Conservation (phyloP, 495 filamentous ascomycete species). For the Durotheca rogersii region DNA sequence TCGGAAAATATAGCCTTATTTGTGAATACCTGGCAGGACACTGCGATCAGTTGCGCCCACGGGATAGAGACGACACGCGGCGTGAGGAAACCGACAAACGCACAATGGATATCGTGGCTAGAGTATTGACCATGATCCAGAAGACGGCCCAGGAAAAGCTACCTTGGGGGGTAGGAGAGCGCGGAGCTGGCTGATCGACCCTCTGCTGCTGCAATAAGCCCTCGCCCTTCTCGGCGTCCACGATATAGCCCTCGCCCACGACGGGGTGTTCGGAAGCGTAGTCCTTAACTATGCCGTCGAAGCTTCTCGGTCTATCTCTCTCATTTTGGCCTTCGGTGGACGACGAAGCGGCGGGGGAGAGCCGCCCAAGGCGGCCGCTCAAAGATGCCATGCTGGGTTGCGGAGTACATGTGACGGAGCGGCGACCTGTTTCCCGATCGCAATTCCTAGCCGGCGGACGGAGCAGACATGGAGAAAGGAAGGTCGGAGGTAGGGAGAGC, state of each 20-base stretch:
- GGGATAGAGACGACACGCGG: slow-evolving; percentile 5
- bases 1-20: slow-evolving; percentile 76
- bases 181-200: slow-evolving; percentile 15
- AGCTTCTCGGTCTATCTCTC: slow-evolving; percentile 24
- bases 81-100: slow-evolving; percentile 13
- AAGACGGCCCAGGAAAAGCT: slow-evolving; percentile 40
- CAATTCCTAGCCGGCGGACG: no score
- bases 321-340: slow-evolving; percentile 32
- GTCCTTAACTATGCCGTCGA: slow-evolving; percentile 27
- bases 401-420: slow-evolving; percentile 16
- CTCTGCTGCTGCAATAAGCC: slow-evolving; percentile 34
- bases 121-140: slow-evolving; percentile 61
- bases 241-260: slow-evolving; percentile 31
- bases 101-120: slow-evolving; percentile 65
- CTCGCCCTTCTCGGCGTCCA: slow-evolving; percentile 41
- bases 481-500: no score
- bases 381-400: slow-evolving; percentile 26
- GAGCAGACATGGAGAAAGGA: no score
- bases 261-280: slow-evolving; percentile 27
- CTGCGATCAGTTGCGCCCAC: slow-evolving; percentile 13
- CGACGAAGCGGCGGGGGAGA: slow-evolving; percentile 41
- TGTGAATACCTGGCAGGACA: slow-evolving; percentile 62
- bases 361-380: slow-evolving; percentile 26
- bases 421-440: slow-evolving; percentile 15
- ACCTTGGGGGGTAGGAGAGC: slow-evolving; percentile 20